A percentile compares a stretch with the other conserved stretches of the same genome.
These are phyloP conservation scores for Exsudoporus frostii DNA, from an alignment of 768 basidiomycete genomes.

Conservation along the genomic window DNA sequence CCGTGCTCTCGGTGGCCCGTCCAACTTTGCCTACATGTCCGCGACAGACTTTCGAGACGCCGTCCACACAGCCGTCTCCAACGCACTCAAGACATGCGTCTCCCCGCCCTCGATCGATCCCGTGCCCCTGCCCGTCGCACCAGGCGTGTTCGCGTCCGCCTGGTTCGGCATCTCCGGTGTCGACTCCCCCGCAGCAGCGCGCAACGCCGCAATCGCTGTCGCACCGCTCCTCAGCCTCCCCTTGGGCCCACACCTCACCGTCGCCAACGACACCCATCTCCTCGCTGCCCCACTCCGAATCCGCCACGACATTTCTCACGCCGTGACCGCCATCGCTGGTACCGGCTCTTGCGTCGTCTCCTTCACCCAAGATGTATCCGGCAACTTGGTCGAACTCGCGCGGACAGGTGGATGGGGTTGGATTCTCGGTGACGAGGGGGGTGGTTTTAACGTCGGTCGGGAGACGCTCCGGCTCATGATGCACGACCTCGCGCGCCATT, in stretches of 20 bases:
- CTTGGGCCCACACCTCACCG: conserved; percentile 47
- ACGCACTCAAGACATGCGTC: conserved; percentile 50
- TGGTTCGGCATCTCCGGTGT: conserved; percentile 87
- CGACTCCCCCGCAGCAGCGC: conserved; percentile 65
- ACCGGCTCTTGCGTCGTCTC: conserved; percentile 78
- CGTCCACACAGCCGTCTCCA: conserved; percentile 48
- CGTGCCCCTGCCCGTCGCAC: conserved; percentile 37
- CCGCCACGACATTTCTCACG: conserved; percentile 54
- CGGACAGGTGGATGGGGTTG: conserved; percentile 81
- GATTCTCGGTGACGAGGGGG: conserved; percentile 82
- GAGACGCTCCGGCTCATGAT: conserved; percentile 71
- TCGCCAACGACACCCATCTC: conserved; percentile 83
- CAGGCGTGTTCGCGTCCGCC: conserved; percentile 54
- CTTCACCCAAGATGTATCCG: conserved; percentile 45
- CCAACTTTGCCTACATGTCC: conserved; percentile 82
- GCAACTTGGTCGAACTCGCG: conserved; percentile 56
- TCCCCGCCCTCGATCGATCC: conserved; percentile 36
- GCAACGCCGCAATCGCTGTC: conserved; percentile 50
- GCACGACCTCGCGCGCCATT: conserved; percentile 49
- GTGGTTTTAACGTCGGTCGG: conserved; percentile 76
- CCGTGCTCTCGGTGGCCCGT: conserved; percentile 70
- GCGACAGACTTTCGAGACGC: conserved; percentile 54
- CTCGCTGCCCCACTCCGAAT: conserved; percentile 75
- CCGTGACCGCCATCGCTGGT: conserved; percentile 73
- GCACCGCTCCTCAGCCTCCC: conserved; percentile 59